Percentiles rank a stretch among this genome's conserved stretches.
Conservation (phyloP, 1,284 basidiomycete genomes). For the Boletus smithii region DNA sequence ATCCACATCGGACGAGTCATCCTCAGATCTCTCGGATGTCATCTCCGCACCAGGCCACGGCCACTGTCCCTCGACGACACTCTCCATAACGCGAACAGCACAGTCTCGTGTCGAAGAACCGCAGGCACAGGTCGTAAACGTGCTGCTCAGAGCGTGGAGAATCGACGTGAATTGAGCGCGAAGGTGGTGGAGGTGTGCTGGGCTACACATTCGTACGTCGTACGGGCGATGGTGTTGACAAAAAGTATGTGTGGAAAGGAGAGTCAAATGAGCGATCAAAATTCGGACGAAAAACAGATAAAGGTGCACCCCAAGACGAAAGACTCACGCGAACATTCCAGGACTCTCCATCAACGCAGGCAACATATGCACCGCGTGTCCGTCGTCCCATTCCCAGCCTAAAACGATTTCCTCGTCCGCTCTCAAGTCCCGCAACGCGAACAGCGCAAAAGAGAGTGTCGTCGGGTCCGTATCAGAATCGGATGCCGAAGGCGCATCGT, state of each 20-base stretch:
- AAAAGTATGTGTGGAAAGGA: background rate
- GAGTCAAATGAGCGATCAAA: constrained; percentile 4
- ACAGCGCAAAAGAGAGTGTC: constrained; percentile 76
- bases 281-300: background rate
- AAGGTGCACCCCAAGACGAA: constrained; percentile 7
- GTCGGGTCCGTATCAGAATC: constrained; percentile 36
- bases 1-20: constrained; percentile 21
- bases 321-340: constrained; percentile 52
- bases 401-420: constrained; percentile 86
- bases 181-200: constrained; percentile 51
- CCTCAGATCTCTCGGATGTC: constrained; percentile 27
- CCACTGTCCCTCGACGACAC: constrained; percentile 50
- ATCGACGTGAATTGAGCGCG: constrained; percentile 67
- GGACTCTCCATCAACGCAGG: constrained; percentile 65
- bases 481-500: constrained; percentile 36
- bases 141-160: constrained; percentile 68
- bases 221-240: background rate
- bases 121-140: constrained; percentile 78
- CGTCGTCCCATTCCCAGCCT: constrained; percentile 97
- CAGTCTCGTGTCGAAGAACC: constrained; percentile 60
- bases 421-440: constrained; percentile 75
- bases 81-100: constrained; percentile 62
- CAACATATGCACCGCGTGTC: constrained; percentile 81
- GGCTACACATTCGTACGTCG: constrained; percentile 33
- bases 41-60: constrained; percentile 35